phyloP scores from a whole-genome alignment of 306 rosid genomes.

The Cicer arietinum region DNA sequence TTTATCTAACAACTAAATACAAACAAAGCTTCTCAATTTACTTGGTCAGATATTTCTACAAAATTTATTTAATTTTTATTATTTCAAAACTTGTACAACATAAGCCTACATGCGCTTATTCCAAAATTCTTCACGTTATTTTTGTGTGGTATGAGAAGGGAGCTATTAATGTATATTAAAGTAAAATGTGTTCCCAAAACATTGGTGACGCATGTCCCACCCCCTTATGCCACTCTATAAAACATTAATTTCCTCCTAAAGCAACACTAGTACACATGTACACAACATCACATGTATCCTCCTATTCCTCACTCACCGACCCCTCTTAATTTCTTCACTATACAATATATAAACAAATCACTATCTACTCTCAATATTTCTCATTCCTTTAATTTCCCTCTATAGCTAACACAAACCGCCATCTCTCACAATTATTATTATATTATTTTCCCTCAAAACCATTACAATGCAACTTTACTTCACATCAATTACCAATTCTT shows the following conservation, averaged over 20 bases:
- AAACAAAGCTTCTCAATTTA: background rate
- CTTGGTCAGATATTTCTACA: background rate
- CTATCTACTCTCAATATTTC: slow-evolving; percentile 7
- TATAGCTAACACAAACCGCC: background rate
- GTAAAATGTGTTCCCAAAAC: slow-evolving; percentile 49
- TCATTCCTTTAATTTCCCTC: background rate
- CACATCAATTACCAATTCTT: slow-evolving; percentile 4
- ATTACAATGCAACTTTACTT: slow-evolving; percentile 48
- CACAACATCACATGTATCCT: background rate
- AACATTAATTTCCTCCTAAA: slow-evolving; percentile 23
- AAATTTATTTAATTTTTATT: background rate
- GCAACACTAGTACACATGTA: background rate
- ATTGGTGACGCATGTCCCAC: slow-evolving; percentile 55
- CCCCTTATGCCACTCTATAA: slow-evolving; percentile 51
- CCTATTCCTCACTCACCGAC: slow-evolving; percentile 16
- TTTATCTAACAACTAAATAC: background rate
- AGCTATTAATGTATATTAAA: background rate
- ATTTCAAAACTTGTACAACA: background rate
- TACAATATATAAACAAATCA: slow-evolving; percentile 19
- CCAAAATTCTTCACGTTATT: too few relatives aligned
- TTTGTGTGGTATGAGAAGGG: slow-evolving; percentile 12
- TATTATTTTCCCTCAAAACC: background rate
- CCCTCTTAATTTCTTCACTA: background rate
- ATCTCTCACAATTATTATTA: background rate
- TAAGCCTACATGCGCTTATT: background rate